Evolutionary conservation across 306 rosid genomes (phyloP).

Genomic region (barrel medic (Medicago truncatula)): DNA sequence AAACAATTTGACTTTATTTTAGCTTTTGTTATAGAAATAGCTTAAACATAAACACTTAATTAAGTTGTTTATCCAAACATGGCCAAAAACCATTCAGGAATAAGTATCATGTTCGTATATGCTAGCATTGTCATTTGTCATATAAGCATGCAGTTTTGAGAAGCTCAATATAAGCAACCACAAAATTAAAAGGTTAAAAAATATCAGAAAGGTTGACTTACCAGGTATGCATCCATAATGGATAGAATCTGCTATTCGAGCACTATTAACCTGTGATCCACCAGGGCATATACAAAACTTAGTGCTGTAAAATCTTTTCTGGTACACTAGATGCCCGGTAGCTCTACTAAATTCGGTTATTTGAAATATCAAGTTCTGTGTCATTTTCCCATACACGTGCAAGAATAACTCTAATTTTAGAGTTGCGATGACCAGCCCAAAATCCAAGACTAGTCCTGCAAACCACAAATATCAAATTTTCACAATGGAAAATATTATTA

Average conservation of each 20-base stretch:
- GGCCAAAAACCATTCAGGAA: not conserved
- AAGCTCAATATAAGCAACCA: slow-evolving; percentile 25
- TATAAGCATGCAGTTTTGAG: slow-evolving; percentile 13
- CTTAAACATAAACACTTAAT: no score
- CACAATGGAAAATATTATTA: slow-evolving; percentile 18
- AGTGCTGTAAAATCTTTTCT: slow-evolving; percentile 81
- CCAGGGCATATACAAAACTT: slow-evolving; percentile 98
- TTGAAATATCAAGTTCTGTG: slow-evolving; percentile 89
- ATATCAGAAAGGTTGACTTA: slow-evolving; percentile 36
- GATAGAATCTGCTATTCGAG: slow-evolving; percentile 91
- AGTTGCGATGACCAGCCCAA: slow-evolving; percentile 98
- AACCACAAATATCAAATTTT: slow-evolving; percentile 37
- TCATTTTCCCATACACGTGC: slow-evolving; percentile 97
- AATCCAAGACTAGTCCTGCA: slow-evolving; percentile 90
- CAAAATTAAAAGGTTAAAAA: slow-evolving; percentile 3
- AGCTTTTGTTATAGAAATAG: no score
- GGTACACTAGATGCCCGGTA: slow-evolving; percentile 78
- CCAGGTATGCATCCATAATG: slow-evolving; percentile 99
- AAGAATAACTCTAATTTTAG: slow-evolving; percentile 92
- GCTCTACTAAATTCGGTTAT: slow-evolving; percentile 93
- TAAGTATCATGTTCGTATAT: not conserved
- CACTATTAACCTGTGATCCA: slow-evolving; percentile 98
- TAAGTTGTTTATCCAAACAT: not conserved
- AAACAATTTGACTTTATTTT: no score
- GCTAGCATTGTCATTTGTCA: not conserved